These are phyloP conservation scores for Candida stauntonica DNA, from an alignment of 805 yeast species.

Conservation along the genomic window DNA sequence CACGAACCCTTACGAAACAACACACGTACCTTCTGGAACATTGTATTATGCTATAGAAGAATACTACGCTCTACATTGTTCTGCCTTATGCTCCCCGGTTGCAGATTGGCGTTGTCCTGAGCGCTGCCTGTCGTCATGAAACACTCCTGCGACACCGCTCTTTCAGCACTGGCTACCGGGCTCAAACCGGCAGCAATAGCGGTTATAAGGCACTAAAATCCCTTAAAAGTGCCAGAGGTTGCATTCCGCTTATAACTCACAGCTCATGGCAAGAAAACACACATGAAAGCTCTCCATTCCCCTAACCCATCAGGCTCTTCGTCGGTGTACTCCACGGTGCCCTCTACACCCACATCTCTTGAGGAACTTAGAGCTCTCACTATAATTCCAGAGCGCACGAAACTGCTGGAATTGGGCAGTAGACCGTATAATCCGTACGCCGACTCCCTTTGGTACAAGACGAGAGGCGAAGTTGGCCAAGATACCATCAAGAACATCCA, in stretches of 20 bases:
- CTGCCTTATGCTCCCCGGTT: too few relatives aligned
- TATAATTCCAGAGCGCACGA: background rate
- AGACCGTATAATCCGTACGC: slow-evolving; percentile 37
- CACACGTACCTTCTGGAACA: too few relatives aligned
- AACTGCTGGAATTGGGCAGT: background rate
- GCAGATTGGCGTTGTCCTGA: slow-evolving; percentile 16
- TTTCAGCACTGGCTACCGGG: background rate
- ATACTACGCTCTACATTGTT: too few relatives aligned
- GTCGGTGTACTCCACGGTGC: slow-evolving; percentile 5
- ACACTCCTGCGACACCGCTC: slow-evolving; percentile 9
- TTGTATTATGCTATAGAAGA: too few relatives aligned
- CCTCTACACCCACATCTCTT: background rate
- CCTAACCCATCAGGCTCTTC: slow-evolving; percentile 6
- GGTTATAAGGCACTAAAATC: background rate
- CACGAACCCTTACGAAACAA: too few relatives aligned
- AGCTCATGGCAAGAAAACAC: too few relatives aligned
- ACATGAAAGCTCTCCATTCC: slow-evolving; percentile 2
- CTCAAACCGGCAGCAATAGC: background rate
- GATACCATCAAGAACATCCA: slow-evolving; percentile 31
- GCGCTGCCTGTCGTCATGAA: slow-evolving; percentile 1
- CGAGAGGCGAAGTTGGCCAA: slow-evolving; percentile 32
- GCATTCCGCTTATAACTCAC: background rate
- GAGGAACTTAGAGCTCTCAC: slow-evolving; percentile 1
- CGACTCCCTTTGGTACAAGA: slow-evolving; percentile 37
- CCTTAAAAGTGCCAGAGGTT: background rate